These are phyloP conservation scores for Venturiaceae sp. DNA, from an alignment of 2,329 filamentous ascomycete species.

Conservation along the genomic window DNA sequence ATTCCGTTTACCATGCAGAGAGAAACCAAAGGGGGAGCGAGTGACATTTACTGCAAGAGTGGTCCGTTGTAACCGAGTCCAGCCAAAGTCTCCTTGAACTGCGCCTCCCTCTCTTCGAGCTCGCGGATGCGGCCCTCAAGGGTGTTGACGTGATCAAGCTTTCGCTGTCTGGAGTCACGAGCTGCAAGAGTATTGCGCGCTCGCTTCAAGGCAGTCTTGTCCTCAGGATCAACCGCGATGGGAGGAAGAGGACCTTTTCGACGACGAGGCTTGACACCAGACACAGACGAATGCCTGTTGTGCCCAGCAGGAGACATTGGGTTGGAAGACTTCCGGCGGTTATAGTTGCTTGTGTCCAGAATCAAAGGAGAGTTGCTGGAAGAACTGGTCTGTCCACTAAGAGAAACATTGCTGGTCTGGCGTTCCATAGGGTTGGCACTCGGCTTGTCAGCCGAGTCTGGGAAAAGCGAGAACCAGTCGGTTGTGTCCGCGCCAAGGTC, in stretches of 20 bases:
- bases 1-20: constrained; percentile 15
- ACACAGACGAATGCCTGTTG: constrained; percentile 55
- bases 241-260: constrained; percentile 73
- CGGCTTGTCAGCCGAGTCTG: constrained; percentile 31
- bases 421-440: constrained; percentile 28
- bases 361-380: constrained; percentile 26
- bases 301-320: constrained; percentile 29
- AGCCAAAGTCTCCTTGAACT: constrained; percentile 28
- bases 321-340: constrained; percentile 30
- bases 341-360: constrained; percentile 20
- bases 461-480: constrained; percentile 68
- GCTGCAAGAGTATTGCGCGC: constrained; percentile 89
- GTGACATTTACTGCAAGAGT: constrained; percentile 14
- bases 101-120: constrained; percentile 43
- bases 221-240: constrained; percentile 65
- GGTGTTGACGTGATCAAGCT: constrained; percentile 65
- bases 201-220: constrained; percentile 79
- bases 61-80: neutral
- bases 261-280: constrained; percentile 62
- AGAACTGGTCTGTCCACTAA: constrained; percentile 14
- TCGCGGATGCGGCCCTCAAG: constrained; percentile 66
- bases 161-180: constrained; percentile 83
- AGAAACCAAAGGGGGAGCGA: constrained; percentile 13
- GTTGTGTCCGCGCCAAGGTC: constrained; percentile 44
- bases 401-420: constrained; percentile 21